Evolutionary conservation across 352 stramenopile species (phyloP).

Genomic region (Globisporangium heterothallicum): DNA sequence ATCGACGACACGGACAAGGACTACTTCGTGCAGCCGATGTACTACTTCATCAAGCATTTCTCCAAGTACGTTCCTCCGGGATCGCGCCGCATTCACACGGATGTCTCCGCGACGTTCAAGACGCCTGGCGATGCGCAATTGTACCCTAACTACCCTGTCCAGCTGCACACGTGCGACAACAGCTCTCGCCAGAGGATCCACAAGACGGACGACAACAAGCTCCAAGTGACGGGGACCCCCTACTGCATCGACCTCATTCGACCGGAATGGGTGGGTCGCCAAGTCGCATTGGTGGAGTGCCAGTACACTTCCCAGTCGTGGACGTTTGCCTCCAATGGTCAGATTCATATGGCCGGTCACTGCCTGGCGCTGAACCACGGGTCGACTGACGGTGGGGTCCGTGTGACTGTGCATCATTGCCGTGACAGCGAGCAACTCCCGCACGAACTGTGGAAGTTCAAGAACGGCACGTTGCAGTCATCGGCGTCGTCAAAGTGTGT

Average conservation of each 20-base stretch:
- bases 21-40: constrained; percentile 85
- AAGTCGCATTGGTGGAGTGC: constrained; percentile 65
- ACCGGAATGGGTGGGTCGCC: constrained; percentile 40
- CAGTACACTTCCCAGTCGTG: constrained; percentile 61
- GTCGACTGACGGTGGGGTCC: constrained; percentile 41
- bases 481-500: constrained; percentile 51
- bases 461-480: constrained; percentile 51
- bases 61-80: constrained; percentile 81
- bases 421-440: constrained; percentile 22
- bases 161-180: constrained; percentile 52
- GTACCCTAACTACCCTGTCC: constrained; percentile 52
- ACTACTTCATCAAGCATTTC: constrained; percentile 90
- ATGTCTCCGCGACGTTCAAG: constrained; percentile 40
- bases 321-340: constrained; percentile 44
- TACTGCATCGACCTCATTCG: constrained; percentile 48
- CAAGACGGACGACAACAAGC: constrained; percentile 61
- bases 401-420: constrained; percentile 50
- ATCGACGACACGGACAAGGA: constrained; percentile 50
- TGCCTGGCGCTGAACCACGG: constrained; percentile 70
- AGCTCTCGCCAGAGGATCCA: constrained; percentile 57
- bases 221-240: constrained; percentile 53
- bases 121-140: constrained; percentile 60
- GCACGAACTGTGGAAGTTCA: constrained; percentile 65
- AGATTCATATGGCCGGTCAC: constrained; percentile 58
- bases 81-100: constrained; percentile 57